These are phyloP conservation scores for Thelonectria olida DNA, from an alignment of 2,329 filamentous ascomycete genomes.

Conservation along the genomic window DNA sequence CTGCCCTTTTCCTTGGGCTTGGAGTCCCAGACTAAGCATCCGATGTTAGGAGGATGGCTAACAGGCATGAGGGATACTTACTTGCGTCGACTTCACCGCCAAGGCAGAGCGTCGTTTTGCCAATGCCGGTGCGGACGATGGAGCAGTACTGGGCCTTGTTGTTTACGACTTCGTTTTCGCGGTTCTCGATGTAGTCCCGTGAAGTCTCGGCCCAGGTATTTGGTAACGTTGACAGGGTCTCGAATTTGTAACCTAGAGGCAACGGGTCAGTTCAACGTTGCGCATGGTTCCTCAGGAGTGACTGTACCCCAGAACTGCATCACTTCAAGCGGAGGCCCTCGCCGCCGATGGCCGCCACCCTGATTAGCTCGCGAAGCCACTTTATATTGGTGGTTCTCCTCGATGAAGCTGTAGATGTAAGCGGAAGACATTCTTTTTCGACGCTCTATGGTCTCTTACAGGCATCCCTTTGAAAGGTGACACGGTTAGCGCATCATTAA, in stretches of 20 bases:
- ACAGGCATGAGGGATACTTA: slow-evolving; percentile 50
- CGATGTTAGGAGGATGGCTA: slow-evolving; percentile 2
- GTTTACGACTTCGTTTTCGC: slow-evolving; percentile 77
- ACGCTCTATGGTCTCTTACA: slow-evolving; percentile 52
- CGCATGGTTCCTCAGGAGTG: background rate
- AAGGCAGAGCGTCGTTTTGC: slow-evolving; percentile 76
- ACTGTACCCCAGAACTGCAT: slow-evolving; percentile 90
- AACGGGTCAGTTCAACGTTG: background rate
- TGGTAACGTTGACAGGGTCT: slow-evolving; percentile 82
- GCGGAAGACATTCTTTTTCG: background rate
- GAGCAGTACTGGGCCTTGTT: slow-evolving; percentile 97
- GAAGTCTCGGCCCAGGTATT: slow-evolving; percentile 76
- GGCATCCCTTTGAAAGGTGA: slow-evolving; percentile 55
- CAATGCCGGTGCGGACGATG: slow-evolving; percentile 88
- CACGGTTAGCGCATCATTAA: slow-evolving; percentile 18
- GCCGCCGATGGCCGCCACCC: slow-evolving; percentile 40
- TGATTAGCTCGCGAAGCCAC: slow-evolving; percentile 69
- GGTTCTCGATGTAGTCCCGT: slow-evolving; percentile 80
- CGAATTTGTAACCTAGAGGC: slow-evolving; percentile 89
- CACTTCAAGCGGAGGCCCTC: slow-evolving; percentile 71
- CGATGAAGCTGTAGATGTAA: slow-evolving; percentile 76
- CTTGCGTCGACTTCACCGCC: slow-evolving; percentile 94
- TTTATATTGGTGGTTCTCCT: slow-evolving; percentile 86
- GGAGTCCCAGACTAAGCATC: slow-evolving; percentile 76
- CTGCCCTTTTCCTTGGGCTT: slow-evolving; percentile 73